Percentiles rank a stretch among this genome's conserved stretches.
Evolutionary conservation across 257 asterid species (phyloP).

Genomic region (Paulownia fortunei): DNA sequence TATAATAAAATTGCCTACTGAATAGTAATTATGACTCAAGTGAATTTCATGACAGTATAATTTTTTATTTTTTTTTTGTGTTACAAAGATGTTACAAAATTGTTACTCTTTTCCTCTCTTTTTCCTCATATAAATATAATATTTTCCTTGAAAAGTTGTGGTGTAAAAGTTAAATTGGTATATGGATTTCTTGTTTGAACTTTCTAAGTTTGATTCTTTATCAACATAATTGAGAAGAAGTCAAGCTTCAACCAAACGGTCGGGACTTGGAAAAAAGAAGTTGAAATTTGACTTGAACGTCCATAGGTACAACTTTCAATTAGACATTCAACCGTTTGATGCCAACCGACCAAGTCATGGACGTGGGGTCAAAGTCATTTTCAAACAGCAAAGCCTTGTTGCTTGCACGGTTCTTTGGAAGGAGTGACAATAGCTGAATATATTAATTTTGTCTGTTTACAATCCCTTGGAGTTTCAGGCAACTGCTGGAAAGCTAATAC

Average conservation of each 20-base stretch:
- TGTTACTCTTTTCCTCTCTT: too few species aligned
- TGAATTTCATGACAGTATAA: too few species aligned
- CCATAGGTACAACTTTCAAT: neutral
- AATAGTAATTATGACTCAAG: too few species aligned
- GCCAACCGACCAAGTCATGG: neutral
- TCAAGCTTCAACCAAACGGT: neutral
- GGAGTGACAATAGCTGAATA: conserved; percentile 7
- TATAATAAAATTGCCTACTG: too few species aligned
- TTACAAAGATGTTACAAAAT: too few species aligned
- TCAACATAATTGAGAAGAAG: neutral
- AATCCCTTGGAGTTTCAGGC: conserved; percentile 24
- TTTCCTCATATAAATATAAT: neutral
- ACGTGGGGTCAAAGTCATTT: conserved; percentile 21
- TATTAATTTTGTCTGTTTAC: neutral
- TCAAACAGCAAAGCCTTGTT: neutral
- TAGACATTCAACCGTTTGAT: too few species aligned
- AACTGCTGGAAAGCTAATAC: neutral
- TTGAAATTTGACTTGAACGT: neutral
- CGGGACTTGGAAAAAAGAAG: neutral
- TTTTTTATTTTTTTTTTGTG: too few species aligned
- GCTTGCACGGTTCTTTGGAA: conserved; percentile 13
- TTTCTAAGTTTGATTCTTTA: neutral
- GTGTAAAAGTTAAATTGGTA: neutral
- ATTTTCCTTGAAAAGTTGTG: neutral
- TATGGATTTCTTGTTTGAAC: neutral